Percentiles rank a stretch among this genome's conserved stretches.
Evolutionary conservation across 2,329 filamentous ascomycete species (phyloP).

Genomic region (Niveomyces coronatus): DNA sequence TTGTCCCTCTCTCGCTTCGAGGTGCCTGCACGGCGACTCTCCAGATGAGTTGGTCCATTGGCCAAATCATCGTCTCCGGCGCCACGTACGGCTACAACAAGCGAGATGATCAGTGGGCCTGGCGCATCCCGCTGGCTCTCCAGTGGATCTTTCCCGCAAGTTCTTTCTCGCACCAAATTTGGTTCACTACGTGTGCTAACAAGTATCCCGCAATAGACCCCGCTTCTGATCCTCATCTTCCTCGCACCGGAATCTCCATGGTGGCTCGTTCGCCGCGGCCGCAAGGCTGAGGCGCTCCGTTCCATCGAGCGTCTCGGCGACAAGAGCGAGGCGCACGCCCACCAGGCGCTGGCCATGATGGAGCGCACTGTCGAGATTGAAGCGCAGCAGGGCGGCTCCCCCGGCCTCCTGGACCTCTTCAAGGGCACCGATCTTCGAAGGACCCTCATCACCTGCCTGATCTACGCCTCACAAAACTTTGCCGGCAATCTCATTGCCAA

Average conservation of each 20-base stretch:
- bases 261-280: slow-evolving; percentile 43
- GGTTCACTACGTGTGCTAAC: background rate
- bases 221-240: slow-evolving; percentile 41
- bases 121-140: slow-evolving; percentile 41
- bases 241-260: slow-evolving; percentile 41
- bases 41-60: slow-evolving; percentile 56
- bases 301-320: slow-evolving; percentile 38
- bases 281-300: slow-evolving; percentile 29
- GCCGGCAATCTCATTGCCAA: slow-evolving; percentile 53
- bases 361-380: slow-evolving; percentile 45
- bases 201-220: slow-evolving; percentile 25
- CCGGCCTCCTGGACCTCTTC: slow-evolving; percentile 40
- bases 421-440: slow-evolving; percentile 43
- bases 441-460: slow-evolving; percentile 44
- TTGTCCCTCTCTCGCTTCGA: slow-evolving; percentile 46
- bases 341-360: slow-evolving; percentile 45
- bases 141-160: slow-evolving; percentile 45
- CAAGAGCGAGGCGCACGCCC: slow-evolving; percentile 23
- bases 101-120: slow-evolving; percentile 20
- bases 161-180: background rate
- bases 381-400: slow-evolving; percentile 28
- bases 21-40: slow-evolving; percentile 48
- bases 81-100: slow-evolving; percentile 43
- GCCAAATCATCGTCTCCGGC: slow-evolving; percentile 46
- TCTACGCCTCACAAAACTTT: slow-evolving; percentile 49